Percentiles rank a stretch among this genome's conserved stretches.
These are phyloP conservation scores for Blepharisma undulans DNA, from an alignment of 169 alveolate genomes.

Conservation along the genomic window DNA sequence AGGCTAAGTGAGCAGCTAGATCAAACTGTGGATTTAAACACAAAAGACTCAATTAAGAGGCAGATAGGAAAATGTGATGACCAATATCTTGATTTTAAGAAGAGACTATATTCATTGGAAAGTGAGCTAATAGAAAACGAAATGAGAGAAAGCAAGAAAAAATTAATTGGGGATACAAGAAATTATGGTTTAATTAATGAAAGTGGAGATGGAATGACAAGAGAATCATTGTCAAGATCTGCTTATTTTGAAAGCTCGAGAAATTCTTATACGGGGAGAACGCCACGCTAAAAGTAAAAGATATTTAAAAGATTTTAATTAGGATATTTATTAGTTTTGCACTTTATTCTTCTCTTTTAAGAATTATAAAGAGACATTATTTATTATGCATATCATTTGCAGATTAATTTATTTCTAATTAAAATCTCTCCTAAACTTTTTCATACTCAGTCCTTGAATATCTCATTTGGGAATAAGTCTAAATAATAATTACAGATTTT, in stretches of 20 bases:
- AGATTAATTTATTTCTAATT: not conserved
- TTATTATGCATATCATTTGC: not conserved
- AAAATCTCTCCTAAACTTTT: not conserved
- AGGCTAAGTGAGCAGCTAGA: not conserved
- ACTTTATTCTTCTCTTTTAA: too few relatives aligned
- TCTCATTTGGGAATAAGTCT: not conserved
- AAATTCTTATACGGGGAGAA: not conserved
- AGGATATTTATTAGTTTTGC: not conserved
- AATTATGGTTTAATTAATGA: not conserved
- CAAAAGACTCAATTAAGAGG: not conserved
- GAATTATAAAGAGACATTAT: too few relatives aligned
- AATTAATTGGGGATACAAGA: not conserved
- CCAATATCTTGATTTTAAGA: not conserved
- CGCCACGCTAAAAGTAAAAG: not conserved
- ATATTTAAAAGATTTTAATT: slow-evolving; percentile 51
- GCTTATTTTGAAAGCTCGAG: not conserved
- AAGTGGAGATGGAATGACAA: not conserved
- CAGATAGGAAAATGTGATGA: not conserved
- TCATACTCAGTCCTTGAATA: not conserved
- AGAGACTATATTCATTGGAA: not conserved
- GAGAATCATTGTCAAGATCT: not conserved
- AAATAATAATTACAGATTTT: not conserved
- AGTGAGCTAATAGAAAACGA: not conserved
- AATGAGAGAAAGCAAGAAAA: not conserved
- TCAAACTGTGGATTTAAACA: not conserved